phyloP scores from a whole-genome alignment of 257 asterid species.

The Solanum microdontum region DNA sequence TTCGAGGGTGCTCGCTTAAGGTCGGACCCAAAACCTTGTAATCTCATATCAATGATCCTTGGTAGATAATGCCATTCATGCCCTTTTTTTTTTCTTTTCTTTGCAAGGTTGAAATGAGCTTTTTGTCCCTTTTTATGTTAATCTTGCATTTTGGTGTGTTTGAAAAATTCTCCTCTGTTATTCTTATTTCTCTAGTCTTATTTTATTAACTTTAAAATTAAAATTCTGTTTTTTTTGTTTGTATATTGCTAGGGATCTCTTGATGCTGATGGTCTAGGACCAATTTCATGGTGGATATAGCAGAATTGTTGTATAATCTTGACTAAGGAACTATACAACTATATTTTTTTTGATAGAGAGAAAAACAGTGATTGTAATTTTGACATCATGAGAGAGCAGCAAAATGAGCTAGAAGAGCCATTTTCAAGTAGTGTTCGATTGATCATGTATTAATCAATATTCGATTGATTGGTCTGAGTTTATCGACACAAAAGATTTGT shows the following conservation, averaged over 20 bases:
- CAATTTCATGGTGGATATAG: constrained; percentile 68
- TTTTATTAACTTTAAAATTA: not conserved
- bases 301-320: not conserved
- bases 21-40: not conserved
- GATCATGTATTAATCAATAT: not conserved
- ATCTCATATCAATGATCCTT: not conserved
- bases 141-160: not conserved
- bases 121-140: not conserved
- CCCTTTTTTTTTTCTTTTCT: not conserved
- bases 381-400: not conserved
- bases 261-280: constrained; percentile 80
- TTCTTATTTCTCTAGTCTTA: not conserved
- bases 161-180: not conserved
- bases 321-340: not conserved
- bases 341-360: not conserved
- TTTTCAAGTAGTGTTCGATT: not conserved
- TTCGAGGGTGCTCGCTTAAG: not conserved
- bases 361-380: not conserved
- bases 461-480: not conserved
- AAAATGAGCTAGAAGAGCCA: not conserved
- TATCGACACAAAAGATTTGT: not conserved
- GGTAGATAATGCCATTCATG: not conserved
- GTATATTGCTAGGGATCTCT: constrained; percentile 50
- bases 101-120: not conserved
- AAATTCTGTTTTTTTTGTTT: not conserved